Percentiles rank a stretch among this genome's conserved stretches.
These are phyloP conservation scores for Moringa oleifera DNA, from an alignment of 345 rosid species.

Conservation along the genomic window DNA sequence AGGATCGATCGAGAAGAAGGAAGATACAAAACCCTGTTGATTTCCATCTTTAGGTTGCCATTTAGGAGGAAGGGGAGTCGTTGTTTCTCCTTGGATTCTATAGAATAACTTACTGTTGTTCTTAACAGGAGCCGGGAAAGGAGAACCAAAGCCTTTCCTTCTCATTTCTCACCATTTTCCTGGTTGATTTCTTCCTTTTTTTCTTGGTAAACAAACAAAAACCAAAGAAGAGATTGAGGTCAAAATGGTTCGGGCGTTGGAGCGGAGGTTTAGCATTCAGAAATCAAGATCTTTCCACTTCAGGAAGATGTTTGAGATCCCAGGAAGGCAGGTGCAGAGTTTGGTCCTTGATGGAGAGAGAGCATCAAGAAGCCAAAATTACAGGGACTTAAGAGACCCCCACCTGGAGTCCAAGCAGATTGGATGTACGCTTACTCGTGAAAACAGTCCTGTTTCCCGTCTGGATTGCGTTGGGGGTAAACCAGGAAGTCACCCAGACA, in stretches of 20 bases:
- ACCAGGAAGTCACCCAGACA: constrained; percentile 22
- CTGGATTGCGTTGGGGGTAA: constrained; percentile 8
- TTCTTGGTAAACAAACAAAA: constrained; percentile 12
- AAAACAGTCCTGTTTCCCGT: constrained; percentile 11
- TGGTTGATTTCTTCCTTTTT: constrained; percentile 12
- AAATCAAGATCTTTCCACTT: constrained; percentile 42
- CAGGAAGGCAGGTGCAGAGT: constrained; percentile 26
- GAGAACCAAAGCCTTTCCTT: constrained; percentile 2
- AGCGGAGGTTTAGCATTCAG: constrained; percentile 42
- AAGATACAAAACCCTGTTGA: background rate
- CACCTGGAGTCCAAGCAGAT: constrained; percentile 20
- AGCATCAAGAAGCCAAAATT: constrained; percentile 11
- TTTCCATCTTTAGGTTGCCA: background rate
- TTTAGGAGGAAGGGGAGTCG: background rate
- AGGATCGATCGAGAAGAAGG: background rate
- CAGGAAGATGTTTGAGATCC: constrained; percentile 40
- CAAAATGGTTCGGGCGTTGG: constrained; percentile 61
- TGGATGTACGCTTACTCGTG: constrained; percentile 27
- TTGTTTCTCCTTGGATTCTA: background rate
- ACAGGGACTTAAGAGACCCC: constrained; percentile 11
- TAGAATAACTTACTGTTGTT: background rate
- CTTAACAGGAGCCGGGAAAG: constrained; percentile 6
- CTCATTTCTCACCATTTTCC: background rate
- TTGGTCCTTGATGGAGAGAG: constrained; percentile 3
- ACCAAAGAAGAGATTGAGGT: background rate